These are phyloP conservation scores for Coemansia sp. DNA, from an alignment of 192 early-diverging fungal genomes.

Conservation along the genomic window DNA sequence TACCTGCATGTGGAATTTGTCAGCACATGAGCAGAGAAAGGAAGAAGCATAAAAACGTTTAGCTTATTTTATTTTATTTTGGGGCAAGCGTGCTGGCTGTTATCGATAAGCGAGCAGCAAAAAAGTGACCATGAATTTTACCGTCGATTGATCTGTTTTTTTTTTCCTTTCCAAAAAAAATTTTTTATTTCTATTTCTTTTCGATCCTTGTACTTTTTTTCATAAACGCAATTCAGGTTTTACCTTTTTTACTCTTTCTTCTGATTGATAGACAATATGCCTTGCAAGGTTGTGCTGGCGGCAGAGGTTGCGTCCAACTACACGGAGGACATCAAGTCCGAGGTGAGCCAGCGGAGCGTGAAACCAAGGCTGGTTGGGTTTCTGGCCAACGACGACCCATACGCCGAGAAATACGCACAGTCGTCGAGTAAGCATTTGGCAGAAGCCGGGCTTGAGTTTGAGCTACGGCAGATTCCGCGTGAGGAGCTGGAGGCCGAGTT, in stretches of 20 bases:
- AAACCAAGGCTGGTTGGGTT: constrained; percentile 86
- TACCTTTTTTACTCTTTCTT: constrained; percentile 13
- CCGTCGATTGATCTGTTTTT: neutral
- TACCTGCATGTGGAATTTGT: neutral
- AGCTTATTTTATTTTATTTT: neutral
- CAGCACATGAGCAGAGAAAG: neutral
- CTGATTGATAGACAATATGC: constrained; percentile 30
- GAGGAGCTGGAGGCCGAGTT: constrained; percentile 85
- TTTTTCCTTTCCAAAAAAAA: neutral
- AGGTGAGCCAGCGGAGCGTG: constrained; percentile 64
- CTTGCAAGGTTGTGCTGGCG: constrained; percentile 59
- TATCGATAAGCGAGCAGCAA: neutral
- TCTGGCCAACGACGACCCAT: constrained; percentile 93
- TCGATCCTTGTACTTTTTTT: constrained; percentile 2
- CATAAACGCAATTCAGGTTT: neutral
- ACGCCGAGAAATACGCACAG: constrained; percentile 90
- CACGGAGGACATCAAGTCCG: constrained; percentile 53
- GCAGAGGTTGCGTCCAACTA: constrained; percentile 56
- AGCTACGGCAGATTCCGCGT: constrained; percentile 79
- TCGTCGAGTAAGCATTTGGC: constrained; percentile 93
- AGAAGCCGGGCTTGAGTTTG: constrained; percentile 88
- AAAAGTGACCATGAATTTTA: neutral
- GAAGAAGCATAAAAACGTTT: neutral
- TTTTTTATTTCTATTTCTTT: neutral
- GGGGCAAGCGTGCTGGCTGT: neutral